Evolutionary conservation across 2,329 filamentous ascomycete species (phyloP), one percentile per base, ranked within the genome.

Genomic region (Claviceps sp.): DNA sequence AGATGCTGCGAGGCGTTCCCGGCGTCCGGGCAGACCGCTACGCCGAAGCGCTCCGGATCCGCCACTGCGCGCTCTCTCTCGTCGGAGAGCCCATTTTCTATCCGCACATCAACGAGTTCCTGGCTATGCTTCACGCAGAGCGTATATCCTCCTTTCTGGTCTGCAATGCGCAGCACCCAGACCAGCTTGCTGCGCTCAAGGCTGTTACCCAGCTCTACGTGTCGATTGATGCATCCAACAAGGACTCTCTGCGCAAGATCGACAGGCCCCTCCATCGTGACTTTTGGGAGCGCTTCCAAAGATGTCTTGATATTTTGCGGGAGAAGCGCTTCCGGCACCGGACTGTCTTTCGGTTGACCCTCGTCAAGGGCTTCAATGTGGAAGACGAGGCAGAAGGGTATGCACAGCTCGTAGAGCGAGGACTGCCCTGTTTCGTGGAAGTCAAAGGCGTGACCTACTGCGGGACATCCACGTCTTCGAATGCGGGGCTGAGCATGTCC

Each of bases 51-150:
- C 89, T 96, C 84, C 78, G 82, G 43, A 95, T 98, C 60, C 79
- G 89, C 0, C 91, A 98, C 69, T 98, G 91, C 66, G 93, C 93
- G 0, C 73, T 98, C 46, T 89, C 83, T 58, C 76, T 98, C 9
- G 93, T 98, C 22, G 91, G 93, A 59, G 91, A 98, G 68, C 91
- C 91, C n/a, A 96, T 96, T 60, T 97, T 97, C 72, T 97, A 97
- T 67, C 93, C 93, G 9, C 84, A 95, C 63, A 97, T 97, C 74
- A 96, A 98, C 68, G 85, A 90, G 63, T 90, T 97, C 62, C 74
- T 94, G 1, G 77, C 72, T 11, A 79, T 97, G 75, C 76, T 98
- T 57, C 91, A 97, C 70, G 72, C 68, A 13, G 87, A 95, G 65
- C 84, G 82, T 59, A 96, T 97, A 59, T 95, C 88, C 3, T 93